Conservation (phyloP, 176 grass and related monocot species). For the Themeda triandra region DNA sequence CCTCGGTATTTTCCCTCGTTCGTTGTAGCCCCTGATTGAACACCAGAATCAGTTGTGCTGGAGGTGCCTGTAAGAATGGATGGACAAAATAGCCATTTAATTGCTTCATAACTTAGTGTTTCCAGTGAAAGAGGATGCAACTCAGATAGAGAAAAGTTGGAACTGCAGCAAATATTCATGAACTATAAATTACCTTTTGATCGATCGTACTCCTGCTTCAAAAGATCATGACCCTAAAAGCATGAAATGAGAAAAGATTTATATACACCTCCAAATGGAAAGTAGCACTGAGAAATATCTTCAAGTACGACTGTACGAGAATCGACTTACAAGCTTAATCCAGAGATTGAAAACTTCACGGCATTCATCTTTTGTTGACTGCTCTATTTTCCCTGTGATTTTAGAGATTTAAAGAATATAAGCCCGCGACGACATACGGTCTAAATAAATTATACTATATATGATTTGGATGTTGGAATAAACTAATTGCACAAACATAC, state of each 20-base stretch:
- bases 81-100: not conserved
- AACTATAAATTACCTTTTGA: slow-evolving; percentile 50
- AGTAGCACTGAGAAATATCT: not conserved
- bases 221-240: slow-evolving; percentile 76
- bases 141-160: slow-evolving; percentile 9
- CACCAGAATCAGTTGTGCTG: not conserved
- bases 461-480: not conserved
- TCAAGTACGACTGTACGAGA: slow-evolving; percentile 38
- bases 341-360: slow-evolving; percentile 78
- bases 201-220: slow-evolving; percentile 56
- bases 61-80: slow-evolving; percentile 23
- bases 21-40: slow-evolving; percentile 24
- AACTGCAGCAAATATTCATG: not conserved
- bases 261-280: slow-evolving; percentile 29
- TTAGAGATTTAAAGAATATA: slow-evolving; percentile 25
- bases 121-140: not conserved
- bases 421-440: not conserved
- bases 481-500: slow-evolving; percentile 9
- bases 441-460: not conserved
- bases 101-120: slow-evolving; percentile 14
- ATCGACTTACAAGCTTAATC: slow-evolving; percentile 67
- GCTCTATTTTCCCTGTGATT: slow-evolving; percentile 94
- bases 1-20: slow-evolving; percentile 40
- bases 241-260: slow-evolving; percentile 31
- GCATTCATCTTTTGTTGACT: slow-evolving; percentile 97